Evolutionary conservation across 805 yeast genomes (phyloP).

Genomic region (Suhomyces canberraensis): DNA sequence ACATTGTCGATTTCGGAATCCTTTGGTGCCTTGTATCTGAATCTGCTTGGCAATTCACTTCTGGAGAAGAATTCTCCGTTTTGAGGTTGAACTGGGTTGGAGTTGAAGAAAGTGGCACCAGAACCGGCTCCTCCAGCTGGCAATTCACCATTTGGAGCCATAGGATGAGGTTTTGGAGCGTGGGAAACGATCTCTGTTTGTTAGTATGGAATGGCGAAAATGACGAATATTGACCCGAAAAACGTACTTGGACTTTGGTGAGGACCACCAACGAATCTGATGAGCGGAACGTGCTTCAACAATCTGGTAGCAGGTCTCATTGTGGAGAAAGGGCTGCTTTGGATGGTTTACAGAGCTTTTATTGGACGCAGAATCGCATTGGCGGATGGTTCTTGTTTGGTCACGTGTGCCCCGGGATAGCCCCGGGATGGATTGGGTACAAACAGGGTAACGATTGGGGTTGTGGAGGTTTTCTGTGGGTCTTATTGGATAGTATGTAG

Average conservation of each 20-base stretch:
- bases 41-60: constrained; percentile 67
- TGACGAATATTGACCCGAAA: no score
- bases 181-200: constrained; percentile 14
- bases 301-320: constrained; percentile 35
- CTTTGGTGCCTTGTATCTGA: constrained; percentile 61
- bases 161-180: constrained; percentile 35
- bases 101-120: constrained; percentile 14
- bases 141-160: constrained; percentile 42
- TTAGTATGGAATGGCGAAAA: constrained; percentile 7
- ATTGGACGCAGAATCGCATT: no score
- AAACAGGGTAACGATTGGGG: no score
- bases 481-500: no score
- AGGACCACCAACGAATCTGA: constrained; percentile 85
- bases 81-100: constrained; percentile 39
- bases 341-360: neutral
- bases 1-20: constrained; percentile 73
- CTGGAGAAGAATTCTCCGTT: constrained; percentile 51
- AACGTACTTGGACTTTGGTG: constrained; percentile 51
- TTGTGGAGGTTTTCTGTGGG: no score
- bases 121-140: constrained; percentile 25
- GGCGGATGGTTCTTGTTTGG: no score
- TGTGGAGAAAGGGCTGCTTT: neutral
- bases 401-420: neutral
- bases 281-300: constrained; percentile 59
- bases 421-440: no score